A percentile compares a stretch with the other conserved stretches of the same genome.
Conservation (phyloP, 805 yeast species). For the Starmera caribaea region DNA sequence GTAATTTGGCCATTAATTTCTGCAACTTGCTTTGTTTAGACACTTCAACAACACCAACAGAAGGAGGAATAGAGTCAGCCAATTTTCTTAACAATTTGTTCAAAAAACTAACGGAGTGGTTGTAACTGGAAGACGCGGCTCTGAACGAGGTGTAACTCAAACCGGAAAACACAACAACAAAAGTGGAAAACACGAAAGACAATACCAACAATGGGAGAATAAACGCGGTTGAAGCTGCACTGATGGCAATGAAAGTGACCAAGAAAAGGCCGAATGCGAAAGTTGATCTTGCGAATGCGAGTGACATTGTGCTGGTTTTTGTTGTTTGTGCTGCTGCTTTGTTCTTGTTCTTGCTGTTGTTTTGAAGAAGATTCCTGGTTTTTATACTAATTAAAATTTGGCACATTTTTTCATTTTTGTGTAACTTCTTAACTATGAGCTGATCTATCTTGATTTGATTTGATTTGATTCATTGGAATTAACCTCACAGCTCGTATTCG, state of each 20-base stretch:
- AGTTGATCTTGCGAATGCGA: slow-evolving; percentile 6
- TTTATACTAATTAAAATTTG: no score
- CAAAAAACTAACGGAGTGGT: slow-evolving; percentile 15
- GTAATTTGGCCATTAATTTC: neutral
- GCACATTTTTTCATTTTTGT: no score
- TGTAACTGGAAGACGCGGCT: slow-evolving; percentile 17
- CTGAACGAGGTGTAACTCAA: slow-evolving; percentile 16
- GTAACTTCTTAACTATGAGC: no score
- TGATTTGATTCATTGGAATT: no score
- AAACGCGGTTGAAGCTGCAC: slow-evolving; percentile 9
- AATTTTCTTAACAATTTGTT: slow-evolving; percentile 15
- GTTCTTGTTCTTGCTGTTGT: no score
- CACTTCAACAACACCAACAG: slow-evolving; percentile 17
- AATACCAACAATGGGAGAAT: slow-evolving; percentile 14
- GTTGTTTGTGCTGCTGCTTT: neutral
- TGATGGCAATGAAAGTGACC: slow-evolving; percentile 2
- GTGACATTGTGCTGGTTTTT: slow-evolving; percentile 1
- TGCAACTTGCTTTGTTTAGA: neutral
- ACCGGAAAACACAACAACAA: slow-evolving; percentile 16
- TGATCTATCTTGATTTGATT: no score
- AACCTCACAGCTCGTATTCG: no score
- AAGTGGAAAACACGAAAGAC: slow-evolving; percentile 17
- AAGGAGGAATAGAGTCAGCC: slow-evolving; percentile 20
- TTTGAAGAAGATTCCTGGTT: no score
- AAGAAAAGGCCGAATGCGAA: slow-evolving; percentile 11